Evolutionary conservation across 1,139 yeast genomes (phyloP).

Genomic region (Zygosaccharomyces pseudobailii): DNA sequence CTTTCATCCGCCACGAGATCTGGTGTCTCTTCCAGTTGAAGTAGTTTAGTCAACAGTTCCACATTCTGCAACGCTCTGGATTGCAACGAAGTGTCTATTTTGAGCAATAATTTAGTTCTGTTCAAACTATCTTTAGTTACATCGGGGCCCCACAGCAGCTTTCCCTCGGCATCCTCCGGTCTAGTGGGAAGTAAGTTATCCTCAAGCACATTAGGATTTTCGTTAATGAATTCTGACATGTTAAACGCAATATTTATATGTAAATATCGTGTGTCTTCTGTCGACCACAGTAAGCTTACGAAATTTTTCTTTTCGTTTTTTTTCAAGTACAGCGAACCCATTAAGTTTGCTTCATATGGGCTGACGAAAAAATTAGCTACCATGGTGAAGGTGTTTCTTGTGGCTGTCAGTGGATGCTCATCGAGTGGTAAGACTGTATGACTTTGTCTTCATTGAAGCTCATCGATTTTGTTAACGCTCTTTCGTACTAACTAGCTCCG

Average conservation of each 20-base stretch:
- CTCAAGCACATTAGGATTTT: constrained; percentile 84
- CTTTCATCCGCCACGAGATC: constrained; percentile 20
- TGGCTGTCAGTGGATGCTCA: constrained; percentile 85
- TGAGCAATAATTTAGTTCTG: constrained; percentile 28
- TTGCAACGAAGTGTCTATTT: constrained; percentile 24
- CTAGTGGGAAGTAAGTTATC: constrained; percentile 73
- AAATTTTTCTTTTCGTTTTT: too few relatives aligned
- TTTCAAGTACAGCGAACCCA: neutral
- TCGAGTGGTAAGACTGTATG: constrained; percentile 77
- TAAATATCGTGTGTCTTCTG: neutral
- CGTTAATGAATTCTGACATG: constrained; percentile 73
- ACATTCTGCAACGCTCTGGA: constrained; percentile 25
- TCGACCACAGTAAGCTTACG: neutral
- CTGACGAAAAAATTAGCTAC: neutral
- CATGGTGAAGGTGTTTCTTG: constrained; percentile 34
- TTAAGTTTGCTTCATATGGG: neutral
- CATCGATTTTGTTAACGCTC: neutral
- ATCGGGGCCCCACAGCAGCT: constrained; percentile 14
- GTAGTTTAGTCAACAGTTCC: constrained; percentile 27
- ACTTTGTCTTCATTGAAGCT: neutral
- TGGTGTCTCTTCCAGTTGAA: constrained; percentile 22
- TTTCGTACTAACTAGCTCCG: neutral
- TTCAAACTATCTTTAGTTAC: constrained; percentile 23
- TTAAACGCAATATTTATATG: neutral
- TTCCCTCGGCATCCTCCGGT: constrained; percentile 29